These are phyloP conservation scores for Borovskyia barvae DNA, from an alignment of 208 protist species.

Conservation along the genomic window DNA sequence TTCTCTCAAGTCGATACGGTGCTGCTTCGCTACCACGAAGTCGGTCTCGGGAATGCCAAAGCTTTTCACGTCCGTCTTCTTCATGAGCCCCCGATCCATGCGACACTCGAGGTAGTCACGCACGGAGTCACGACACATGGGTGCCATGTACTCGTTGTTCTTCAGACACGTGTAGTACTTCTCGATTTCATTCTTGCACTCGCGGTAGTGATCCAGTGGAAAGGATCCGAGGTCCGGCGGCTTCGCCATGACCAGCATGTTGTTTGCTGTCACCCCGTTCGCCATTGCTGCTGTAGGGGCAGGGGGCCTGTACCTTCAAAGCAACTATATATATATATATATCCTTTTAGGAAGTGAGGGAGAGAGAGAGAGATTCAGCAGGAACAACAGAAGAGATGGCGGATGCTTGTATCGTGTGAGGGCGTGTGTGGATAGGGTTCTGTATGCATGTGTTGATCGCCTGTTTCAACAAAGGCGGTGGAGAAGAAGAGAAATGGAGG, in stretches of 20 bases:
- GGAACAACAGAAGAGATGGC: no score
- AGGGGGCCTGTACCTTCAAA: no score
- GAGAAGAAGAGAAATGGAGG: no score
- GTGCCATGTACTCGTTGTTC: constrained; percentile 71
- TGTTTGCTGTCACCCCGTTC: constrained; percentile 67
- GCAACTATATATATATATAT: no score
- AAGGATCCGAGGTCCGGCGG: constrained; percentile 85
- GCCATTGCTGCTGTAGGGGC: constrained; percentile 36
- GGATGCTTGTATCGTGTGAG: no score
- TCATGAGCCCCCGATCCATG: constrained; percentile 88
- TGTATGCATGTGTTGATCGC: no score
- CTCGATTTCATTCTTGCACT: constrained; percentile 83
- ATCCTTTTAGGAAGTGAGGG: no score
- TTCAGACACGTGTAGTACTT: constrained; percentile 84
- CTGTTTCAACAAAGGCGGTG: no score
- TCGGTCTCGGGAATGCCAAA: constrained; percentile 80
- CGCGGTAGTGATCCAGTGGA: constrained; percentile 88
- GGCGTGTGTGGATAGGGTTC: no score
- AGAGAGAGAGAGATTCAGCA: no score
- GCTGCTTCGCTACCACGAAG: constrained; percentile 78
- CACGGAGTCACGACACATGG: constrained; percentile 80
- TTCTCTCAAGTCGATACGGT: constrained; percentile 68
- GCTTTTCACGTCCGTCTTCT: constrained; percentile 61
- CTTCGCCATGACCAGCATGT: constrained; percentile 51
- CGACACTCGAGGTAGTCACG: constrained; percentile 81